Evolutionary conservation across 2,329 filamentous ascomycete genomes (phyloP), one percentile per base, ranked within the genome.

Genomic region (Trichoderma gracile): DNA sequence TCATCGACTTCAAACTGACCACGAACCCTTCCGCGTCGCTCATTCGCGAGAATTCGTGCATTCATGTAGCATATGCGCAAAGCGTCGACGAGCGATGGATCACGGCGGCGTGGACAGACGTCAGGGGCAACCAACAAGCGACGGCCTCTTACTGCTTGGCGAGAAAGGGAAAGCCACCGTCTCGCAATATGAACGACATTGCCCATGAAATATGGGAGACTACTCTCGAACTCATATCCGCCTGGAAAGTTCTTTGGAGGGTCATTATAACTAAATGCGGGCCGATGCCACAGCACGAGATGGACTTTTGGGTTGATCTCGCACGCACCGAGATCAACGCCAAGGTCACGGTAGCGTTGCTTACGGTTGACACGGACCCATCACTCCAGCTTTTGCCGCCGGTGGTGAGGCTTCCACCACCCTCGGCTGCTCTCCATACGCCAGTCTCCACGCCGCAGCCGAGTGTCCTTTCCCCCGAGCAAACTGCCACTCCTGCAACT

Each of bases 21-120:
- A 76, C 84, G 0, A 86, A 84, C 15, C 89, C 90, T 2, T 91
- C 90, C 0, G 84, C 86, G 19, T 90, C 92, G 19, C 78, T 94
- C 6, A 80, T 95, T 60, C 86, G 89, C 63, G 91, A 95, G 73
- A 92, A 93, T 68, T 90, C 87, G 0, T 89, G 89, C 71, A 86
- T 96, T 33, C 92, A 96, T 73, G 79, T 96, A 50, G 90, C 89
- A 1, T 96, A 96, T 71, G 86, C 89, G 2, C 83, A 88, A 63
- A 93, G 90, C 71, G 80, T 88, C 12, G 90, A 94, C 73, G 86
- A 89, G 21, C 81, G 88, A 9, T 96, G 92, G 92, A 78, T 95
- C 43, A 89, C 88, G 14, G 89, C 87, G 6, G 89, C 89, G 0
- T 96, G 92, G 92, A 91, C 89, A 1, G 91, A 96, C 72, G 91